phyloP scores from a whole-genome alignment of 352 stramenopile genomes.

The Plasmopara muralis region DNA sequence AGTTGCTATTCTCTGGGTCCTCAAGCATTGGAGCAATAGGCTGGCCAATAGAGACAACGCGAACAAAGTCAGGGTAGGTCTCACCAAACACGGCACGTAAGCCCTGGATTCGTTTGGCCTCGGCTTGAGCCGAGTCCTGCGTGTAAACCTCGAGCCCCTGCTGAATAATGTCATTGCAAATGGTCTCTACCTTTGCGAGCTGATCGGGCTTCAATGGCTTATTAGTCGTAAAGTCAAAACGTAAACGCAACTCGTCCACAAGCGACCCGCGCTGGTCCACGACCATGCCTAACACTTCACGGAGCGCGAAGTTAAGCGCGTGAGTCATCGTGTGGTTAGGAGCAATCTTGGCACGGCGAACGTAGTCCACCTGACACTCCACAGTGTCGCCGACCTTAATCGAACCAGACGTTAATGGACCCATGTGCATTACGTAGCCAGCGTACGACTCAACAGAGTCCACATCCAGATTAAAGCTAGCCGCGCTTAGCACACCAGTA shows the following conservation, averaged over 20 bases:
- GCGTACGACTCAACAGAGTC: conserved; percentile 93
- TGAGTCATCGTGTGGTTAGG: conserved; percentile 99
- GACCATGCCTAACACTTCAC: conserved; percentile 90
- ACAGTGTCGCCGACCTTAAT: conserved; percentile 86
- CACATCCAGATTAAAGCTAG: conserved; percentile 59
- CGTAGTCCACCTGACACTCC: conserved; percentile 92
- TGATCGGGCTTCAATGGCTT: conserved; percentile 92
- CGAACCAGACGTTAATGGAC: conserved; percentile 53
- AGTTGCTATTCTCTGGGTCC: conserved; percentile 85
- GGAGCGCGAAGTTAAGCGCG: conserved; percentile 96
- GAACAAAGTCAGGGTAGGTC: conserved; percentile 97
- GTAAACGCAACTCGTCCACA: conserved; percentile 94
- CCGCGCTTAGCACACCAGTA: conserved; percentile 66
- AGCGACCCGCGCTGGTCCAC: conserved; percentile 97
- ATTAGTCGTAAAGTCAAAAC: conserved; percentile 98
- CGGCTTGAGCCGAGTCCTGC: conserved; percentile 88
- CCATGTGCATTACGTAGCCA: conserved; percentile 95
- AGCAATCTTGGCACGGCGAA: conserved; percentile 87
- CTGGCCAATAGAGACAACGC: conserved; percentile 94
- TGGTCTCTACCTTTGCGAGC: conserved; percentile 78
- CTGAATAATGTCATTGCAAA: conserved; percentile 86
- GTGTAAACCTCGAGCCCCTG: conserved; percentile 89
- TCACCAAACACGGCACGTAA: conserved; percentile 98
- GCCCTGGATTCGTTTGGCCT: conserved; percentile 93
- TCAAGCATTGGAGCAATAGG: conserved; percentile 63